Conservation (phyloP, 2,329 filamentous ascomycete species). For the Capronia americana region DNA sequence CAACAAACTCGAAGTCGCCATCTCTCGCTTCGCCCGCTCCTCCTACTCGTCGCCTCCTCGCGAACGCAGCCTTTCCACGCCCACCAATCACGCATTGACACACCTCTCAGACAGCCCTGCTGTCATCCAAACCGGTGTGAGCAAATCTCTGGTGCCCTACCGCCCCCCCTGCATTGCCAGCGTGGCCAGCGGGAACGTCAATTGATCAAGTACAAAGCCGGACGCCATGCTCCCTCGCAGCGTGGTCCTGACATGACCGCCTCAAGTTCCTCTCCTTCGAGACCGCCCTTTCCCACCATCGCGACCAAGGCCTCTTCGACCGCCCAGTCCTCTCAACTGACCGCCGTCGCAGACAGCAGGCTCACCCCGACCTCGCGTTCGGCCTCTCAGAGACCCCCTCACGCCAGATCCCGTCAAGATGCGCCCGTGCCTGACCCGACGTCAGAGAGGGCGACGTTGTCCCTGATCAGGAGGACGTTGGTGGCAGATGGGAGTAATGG, state of each 20-base stretch:
- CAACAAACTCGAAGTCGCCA: background rate
- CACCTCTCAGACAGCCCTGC: slow-evolving; percentile 33
- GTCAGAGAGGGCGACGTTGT: slow-evolving; percentile 78
- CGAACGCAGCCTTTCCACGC: slow-evolving; percentile 32
- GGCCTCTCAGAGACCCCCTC: slow-evolving; percentile 44
- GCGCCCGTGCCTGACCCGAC: slow-evolving; percentile 55
- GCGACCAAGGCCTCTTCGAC: slow-evolving; percentile 47
- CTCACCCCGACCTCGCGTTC: slow-evolving; percentile 41
- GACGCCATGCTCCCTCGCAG: slow-evolving; percentile 40
- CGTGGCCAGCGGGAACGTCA: slow-evolving; percentile 29
- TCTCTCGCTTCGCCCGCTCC: slow-evolving; percentile 19
- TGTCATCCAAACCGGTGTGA: slow-evolving; percentile 35
- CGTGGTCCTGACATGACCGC: slow-evolving; percentile 40
- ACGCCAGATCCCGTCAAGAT: slow-evolving; percentile 39
- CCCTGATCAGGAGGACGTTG: slow-evolving; percentile 81
- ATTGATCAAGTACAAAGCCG: slow-evolving; percentile 43
- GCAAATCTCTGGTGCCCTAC: slow-evolving; percentile 40
- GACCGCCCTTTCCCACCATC: slow-evolving; percentile 36
- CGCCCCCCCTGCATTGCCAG: slow-evolving; percentile 47
- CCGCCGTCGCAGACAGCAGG: slow-evolving; percentile 27
- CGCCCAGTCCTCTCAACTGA: slow-evolving; percentile 39
- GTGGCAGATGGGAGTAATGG: slow-evolving; percentile 59
- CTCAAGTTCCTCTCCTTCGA: slow-evolving; percentile 40
- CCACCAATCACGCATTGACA: slow-evolving; percentile 38
- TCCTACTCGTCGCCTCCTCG: slow-evolving; percentile 30